These are phyloP conservation scores for Haplographium delicatum DNA, from an alignment of 495 filamentous ascomycete species.

Conservation along the genomic window DNA sequence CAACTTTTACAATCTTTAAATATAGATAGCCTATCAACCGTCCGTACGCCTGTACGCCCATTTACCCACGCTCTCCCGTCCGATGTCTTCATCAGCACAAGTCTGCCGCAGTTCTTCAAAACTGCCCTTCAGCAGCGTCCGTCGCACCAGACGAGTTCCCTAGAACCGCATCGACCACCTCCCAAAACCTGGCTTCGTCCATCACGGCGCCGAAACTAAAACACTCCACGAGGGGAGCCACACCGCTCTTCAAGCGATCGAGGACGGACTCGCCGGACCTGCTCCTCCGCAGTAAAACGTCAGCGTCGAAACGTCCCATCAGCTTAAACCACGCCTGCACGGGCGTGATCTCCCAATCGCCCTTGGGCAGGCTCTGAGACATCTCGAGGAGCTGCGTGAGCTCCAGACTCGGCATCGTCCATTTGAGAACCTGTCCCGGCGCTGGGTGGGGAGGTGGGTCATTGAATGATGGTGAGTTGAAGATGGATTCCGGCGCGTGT, in stretches of 20 bases:
- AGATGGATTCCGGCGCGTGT: conserved; percentile 14
- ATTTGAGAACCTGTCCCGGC: neutral
- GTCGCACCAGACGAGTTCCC: too few relatives aligned
- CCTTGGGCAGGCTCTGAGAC: conserved; percentile 31
- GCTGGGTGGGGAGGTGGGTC: conserved; percentile 1
- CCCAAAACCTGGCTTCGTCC: conserved; percentile 35
- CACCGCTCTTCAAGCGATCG: conserved; percentile 28
- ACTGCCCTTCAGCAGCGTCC: too few relatives aligned
- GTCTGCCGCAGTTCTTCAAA: too few relatives aligned
- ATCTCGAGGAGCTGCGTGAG: conserved; percentile 35
- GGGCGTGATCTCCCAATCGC: conserved; percentile 38
- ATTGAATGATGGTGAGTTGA: neutral
- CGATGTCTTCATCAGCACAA: too few relatives aligned
- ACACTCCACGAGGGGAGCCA: conserved; percentile 33
- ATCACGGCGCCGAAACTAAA: conserved; percentile 39
- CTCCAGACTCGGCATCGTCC: conserved; percentile 25
- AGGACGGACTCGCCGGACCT: conserved; percentile 21
- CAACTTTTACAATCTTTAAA: too few relatives aligned
- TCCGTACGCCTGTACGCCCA: too few relatives aligned
- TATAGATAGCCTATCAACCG: too few relatives aligned
- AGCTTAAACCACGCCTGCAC: conserved; percentile 50
- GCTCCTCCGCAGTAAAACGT: neutral
- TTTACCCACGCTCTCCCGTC: too few relatives aligned
- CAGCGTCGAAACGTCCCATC: conserved; percentile 22
- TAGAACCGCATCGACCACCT: conserved; percentile 28